phyloP scores from a whole-genome alignment of 1,284 basidiomycete genomes.

The Neonothopanus nambi region DNA sequence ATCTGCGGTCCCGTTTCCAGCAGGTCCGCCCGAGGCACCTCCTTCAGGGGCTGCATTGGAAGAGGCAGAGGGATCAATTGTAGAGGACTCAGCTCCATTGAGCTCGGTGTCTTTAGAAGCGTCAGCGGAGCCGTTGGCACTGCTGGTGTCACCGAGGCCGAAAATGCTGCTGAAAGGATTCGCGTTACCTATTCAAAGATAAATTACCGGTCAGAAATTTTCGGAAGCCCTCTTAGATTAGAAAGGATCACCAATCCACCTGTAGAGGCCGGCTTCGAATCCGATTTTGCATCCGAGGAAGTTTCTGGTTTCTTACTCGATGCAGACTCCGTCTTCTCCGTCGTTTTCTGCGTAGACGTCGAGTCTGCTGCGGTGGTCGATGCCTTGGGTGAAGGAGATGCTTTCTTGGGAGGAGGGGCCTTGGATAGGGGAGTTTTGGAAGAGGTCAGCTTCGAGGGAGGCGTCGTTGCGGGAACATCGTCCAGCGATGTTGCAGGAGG shows the following conservation, averaged over 20 bases:
- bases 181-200: not conserved
- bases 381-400: too few relatives aligned
- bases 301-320: not conserved
- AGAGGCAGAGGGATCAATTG: too few relatives aligned
- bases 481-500: conserved; percentile 17
- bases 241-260: conserved; percentile 33
- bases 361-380: not conserved
- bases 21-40: too few relatives aligned
- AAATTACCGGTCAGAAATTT: not conserved
- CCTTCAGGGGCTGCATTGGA: not conserved
- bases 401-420: not conserved
- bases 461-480: conserved; percentile 15
- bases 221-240: not conserved
- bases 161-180: too few relatives aligned
- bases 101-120: too few relatives aligned
- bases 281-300: not conserved
- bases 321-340: too few relatives aligned
- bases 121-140: too few relatives aligned
- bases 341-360: conserved; percentile 13
- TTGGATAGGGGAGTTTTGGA: not conserved
- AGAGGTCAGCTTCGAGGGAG: conserved; percentile 1
- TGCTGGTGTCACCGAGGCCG: too few relatives aligned
- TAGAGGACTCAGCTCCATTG: too few relatives aligned
- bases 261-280: conserved; percentile 21
- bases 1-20: too few relatives aligned